Percentiles rank a stretch among this genome's conserved stretches.
phyloP scores from a whole-genome alignment of 139 green algal species.

The Micractinium conductrix region DNA sequence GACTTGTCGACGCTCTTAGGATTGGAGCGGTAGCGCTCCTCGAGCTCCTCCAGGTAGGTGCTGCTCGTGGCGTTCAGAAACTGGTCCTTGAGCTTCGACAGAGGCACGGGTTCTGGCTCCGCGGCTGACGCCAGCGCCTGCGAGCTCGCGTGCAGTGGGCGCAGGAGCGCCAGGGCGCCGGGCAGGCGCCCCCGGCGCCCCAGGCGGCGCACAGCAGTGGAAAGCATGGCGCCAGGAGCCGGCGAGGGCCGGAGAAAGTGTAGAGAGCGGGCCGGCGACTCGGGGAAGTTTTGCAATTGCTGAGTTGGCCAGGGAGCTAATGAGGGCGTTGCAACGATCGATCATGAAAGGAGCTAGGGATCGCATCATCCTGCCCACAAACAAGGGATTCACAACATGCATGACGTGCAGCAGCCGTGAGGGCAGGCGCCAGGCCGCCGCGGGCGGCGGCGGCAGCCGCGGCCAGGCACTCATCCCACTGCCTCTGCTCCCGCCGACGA shows the following conservation, averaged over 20 bases:
- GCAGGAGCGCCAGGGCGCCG: not conserved
- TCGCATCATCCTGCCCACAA: too few relatives aligned
- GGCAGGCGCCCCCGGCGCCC: not conserved
- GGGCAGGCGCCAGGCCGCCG: too few relatives aligned
- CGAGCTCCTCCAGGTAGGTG: constrained; percentile 91
- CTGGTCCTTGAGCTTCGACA: constrained; percentile 92
- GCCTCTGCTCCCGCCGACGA: too few relatives aligned
- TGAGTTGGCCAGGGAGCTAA: too few relatives aligned
- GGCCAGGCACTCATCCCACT: too few relatives aligned
- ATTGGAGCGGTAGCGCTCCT: constrained; percentile 83
- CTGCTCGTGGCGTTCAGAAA: constrained; percentile 92
- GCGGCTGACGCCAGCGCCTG: not conserved
- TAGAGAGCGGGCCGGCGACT: too few relatives aligned
- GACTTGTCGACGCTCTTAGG: constrained; percentile 85
- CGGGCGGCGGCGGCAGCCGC: too few relatives aligned
- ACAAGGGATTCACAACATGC: too few relatives aligned
- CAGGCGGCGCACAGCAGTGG: not conserved
- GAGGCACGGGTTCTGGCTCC: constrained; percentile 76
- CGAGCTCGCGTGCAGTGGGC: not conserved
- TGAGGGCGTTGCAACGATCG: too few relatives aligned
- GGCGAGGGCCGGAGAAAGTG: not conserved
- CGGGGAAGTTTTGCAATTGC: too few relatives aligned
- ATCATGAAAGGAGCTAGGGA: too few relatives aligned
- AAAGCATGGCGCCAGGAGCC: constrained; percentile 6
- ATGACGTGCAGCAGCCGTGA: too few relatives aligned